Evolutionary conservation across 495 filamentous ascomycete genomes (phyloP), one percentile per base, ranked within the genome.

Genomic region (Barbatosphaeria neglecta): DNA sequence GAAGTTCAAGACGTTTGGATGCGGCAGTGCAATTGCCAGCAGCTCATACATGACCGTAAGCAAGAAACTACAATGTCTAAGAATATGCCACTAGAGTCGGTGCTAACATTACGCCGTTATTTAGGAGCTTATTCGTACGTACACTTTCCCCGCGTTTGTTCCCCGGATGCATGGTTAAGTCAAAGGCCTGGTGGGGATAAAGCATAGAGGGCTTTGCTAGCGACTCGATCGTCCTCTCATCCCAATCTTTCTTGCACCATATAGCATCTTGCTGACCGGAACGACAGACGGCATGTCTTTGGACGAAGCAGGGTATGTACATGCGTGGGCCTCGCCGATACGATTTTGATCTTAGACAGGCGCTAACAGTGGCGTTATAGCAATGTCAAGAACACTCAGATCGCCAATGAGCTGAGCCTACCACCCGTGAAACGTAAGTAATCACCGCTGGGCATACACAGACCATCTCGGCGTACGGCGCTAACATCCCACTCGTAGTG

Each of bases 1-100:
- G 31, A 46, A 39, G 22, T 95, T 93, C 77, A 94, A 99, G 80
- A 97, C 93, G 0, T 99, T 99, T 62, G 93, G 93, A 16, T 99
- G 93, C 64, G 93, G 93, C 16, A 87, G 82, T 37, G 93, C 93
- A 25, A 99, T 99, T 64, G 89, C 89, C 28, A 87, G 82, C 44
- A 83, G 77, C 23, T 84, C 78, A 47, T 95, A 94, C 57, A 59
- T 95, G 60, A 95, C 89, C 16, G 86, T 35, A 35, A 35, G 31
- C 6, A 25, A n/a, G n/a, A n/a, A n/a, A n/a, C n/a, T n/a, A n/a
- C n/a, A n/a, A n/a, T n/a, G n/a, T n/a, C n/a, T n/a, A n/a, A n/a
- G n/a, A n/a, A n/a, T n/a, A n/a, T n/a, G n/a, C n/a, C n/a, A n/a
- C 31, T 15, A 15, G 31, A 15, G 16, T n/a, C 13, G 16, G 6